Conservation (phyloP, 768 basidiomycete genomes). For the Saitozyma podzolica region DNA sequence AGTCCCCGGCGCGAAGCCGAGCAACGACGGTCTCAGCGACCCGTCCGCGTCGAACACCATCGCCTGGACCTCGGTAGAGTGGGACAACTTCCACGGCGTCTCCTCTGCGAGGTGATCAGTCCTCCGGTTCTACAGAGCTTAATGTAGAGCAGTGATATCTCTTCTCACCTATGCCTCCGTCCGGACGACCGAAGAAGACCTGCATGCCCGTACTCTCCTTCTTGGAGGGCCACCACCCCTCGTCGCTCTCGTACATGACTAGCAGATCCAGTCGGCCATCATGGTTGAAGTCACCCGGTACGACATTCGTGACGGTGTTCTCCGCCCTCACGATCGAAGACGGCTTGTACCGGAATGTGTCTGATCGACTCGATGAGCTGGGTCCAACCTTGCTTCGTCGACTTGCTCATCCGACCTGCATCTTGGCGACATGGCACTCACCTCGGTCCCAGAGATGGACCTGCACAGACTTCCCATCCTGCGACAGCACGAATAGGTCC, state of each 20-base stretch:
- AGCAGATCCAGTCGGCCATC: conserved; percentile 87
- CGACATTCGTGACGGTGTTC: conserved; percentile 68
- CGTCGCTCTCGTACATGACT: conserved; percentile 67
- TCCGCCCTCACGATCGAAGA: conserved; percentile 31
- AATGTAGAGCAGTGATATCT: too few relatives aligned
- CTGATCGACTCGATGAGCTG: conserved; percentile 13
- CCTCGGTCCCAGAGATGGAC: conserved; percentile 67
- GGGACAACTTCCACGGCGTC: conserved; percentile 16
- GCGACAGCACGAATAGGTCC: conserved; percentile 71
- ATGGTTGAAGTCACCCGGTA: conserved; percentile 91
- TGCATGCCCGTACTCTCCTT: conserved; percentile 61
- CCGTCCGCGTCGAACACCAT: conserved; percentile 84
- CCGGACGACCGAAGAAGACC: conserved; percentile 68
- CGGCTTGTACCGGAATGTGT: conserved; percentile 31
- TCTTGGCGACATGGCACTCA: too few relatives aligned
- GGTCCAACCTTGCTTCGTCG: background rate
- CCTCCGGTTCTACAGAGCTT: background rate
- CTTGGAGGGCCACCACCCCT: conserved; percentile 53
- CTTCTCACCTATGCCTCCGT: conserved; percentile 49
- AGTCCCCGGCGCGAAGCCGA: conserved; percentile 61
- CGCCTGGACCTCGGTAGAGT: conserved; percentile 72
- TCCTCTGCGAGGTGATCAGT: conserved; percentile 2
- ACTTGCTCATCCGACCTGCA: background rate
- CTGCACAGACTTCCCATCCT: conserved; percentile 70
- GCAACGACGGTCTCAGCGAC: conserved; percentile 82